Base-by-base conservation (phyloP, 1,284 basidiomycete species). In the Sphaerobolus stellatus region DNA sequence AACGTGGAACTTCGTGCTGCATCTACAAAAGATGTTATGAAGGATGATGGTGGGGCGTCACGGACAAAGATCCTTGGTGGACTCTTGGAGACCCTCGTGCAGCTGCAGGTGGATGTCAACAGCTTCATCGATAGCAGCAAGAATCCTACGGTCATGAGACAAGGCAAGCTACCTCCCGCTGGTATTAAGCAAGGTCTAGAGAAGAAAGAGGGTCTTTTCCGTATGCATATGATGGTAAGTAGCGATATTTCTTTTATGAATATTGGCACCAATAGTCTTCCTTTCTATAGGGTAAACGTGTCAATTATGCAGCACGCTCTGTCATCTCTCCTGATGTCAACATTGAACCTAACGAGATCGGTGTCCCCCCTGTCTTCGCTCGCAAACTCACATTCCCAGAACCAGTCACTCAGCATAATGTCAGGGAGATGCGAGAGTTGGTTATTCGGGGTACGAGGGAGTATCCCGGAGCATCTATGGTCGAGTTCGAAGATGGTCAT, bases 291-390 rank as follows among this genome's bases (percentile, higher is more conserved):
- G 97, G 97, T 38, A 99, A 99, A 79, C 94, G 97, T 70, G 97
- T 99, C 65, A 99, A 99, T 72, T 98, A 97, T 70, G 94, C 97
- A 40, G 97, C 97, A 30, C 93, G 97, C 62, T 99, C 97, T 14
- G 97, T 99, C 68, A 99, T 99, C 61, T 99, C 97, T 29, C 97
- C 97, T 9, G 97, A 99, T 68, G 93, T 98, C 68, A 99, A 99
- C 72, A 98, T 99, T 63, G 97, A 99, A 75, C 94, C 97, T 34
- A 97, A 95, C 71, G 97, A 99, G 72, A 99, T 99, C 58, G 97
- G 97, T 52, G 86, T 99, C 25, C 97, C 97, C 13, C 97, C 97
- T 38, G 91, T 99, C 52, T 99, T 99, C 69, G 97, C 97, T 3
- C 85, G 89, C 64, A 98, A 98, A 69, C 78, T 99, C 63, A 99